Percentiles rank a stretch among this genome's conserved stretches.
Conservation (phyloP, 2,329 filamentous ascomycete genomes). For the Claviceps monticola region DNA sequence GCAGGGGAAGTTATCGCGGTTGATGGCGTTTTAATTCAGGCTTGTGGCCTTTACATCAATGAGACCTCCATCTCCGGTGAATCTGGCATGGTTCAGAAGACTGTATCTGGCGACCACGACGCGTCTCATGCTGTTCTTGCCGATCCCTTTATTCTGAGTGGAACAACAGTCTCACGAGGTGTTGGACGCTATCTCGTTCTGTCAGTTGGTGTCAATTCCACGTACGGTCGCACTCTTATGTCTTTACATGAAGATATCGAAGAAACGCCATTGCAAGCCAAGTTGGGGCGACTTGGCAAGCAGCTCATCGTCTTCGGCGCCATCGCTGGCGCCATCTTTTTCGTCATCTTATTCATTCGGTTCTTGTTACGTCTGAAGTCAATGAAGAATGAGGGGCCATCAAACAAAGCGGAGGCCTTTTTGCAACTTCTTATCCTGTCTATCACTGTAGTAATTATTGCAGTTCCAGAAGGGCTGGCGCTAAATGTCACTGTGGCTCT, state of each 20-base stretch:
- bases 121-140: constrained; percentile 36
- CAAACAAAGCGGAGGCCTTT: constrained; percentile 41
- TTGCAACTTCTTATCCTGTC: constrained; percentile 44
- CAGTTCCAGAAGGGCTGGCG: constrained; percentile 46
- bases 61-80: constrained; percentile 68
- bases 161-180: constrained; percentile 63
- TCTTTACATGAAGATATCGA: constrained; percentile 63
- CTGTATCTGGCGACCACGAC: constrained; percentile 40
- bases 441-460: constrained; percentile 45
- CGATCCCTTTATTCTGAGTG: constrained; percentile 71
- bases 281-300: constrained; percentile 63
- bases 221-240: constrained; percentile 66
- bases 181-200: constrained; percentile 65
- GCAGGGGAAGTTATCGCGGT: constrained; percentile 59
- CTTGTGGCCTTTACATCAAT: constrained; percentile 44
- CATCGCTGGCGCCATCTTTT: constrained; percentile 27
- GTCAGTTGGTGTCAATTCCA: constrained; percentile 59
- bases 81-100: constrained; percentile 59
- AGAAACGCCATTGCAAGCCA: constrained; percentile 64
- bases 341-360: constrained; percentile 26
- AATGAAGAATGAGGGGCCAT: constrained; percentile 25
- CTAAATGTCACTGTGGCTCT: constrained; percentile 47
- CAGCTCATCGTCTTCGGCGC: constrained; percentile 44
- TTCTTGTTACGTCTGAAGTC: constrained; percentile 20
- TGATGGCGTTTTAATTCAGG: constrained; percentile 52